phyloP scores from a whole-genome alignment of 768 basidiomycete species.

The Arthromyces matolae region DNA sequence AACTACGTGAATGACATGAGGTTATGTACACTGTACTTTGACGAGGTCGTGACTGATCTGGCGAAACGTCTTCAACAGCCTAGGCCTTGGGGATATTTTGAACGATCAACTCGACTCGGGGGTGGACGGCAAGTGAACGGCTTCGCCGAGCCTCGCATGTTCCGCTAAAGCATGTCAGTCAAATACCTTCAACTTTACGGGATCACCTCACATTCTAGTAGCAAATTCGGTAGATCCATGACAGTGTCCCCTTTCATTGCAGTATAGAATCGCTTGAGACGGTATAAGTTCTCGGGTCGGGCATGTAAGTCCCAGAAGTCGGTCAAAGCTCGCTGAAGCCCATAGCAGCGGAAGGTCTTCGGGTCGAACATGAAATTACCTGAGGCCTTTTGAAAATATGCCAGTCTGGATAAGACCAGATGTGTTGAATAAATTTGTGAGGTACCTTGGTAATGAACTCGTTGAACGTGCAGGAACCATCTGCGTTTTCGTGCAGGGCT shows the following conservation, averaged over 20 bases:
- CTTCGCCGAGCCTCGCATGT: constrained; percentile 35
- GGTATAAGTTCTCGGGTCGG: constrained; percentile 20
- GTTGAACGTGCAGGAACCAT: constrained; percentile 24
- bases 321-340: constrained; percentile 19
- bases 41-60: background rate
- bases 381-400: constrained; percentile 22
- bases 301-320: constrained; percentile 21
- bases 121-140: background rate
- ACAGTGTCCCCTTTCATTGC: constrained; percentile 22
- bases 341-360: constrained; percentile 15
- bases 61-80: background rate
- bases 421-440: background rate
- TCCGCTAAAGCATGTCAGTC: constrained; percentile 47
- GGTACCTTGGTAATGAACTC: constrained; percentile 5
- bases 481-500: constrained; percentile 27
- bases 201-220: constrained; percentile 15
- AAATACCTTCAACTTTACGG: constrained; percentile 32
- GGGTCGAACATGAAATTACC: constrained; percentile 23
- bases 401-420: constrained; percentile 14
- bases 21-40: too few relatives aligned
- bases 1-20: background rate
- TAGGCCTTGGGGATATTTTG: constrained; percentile 45
- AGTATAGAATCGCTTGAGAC: constrained; percentile 25
- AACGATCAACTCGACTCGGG: constrained; percentile 41
- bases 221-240: constrained; percentile 16